Base-by-base conservation (phyloP, 352 stramenopile genomes). In the Pythium aristosporum region DNA sequence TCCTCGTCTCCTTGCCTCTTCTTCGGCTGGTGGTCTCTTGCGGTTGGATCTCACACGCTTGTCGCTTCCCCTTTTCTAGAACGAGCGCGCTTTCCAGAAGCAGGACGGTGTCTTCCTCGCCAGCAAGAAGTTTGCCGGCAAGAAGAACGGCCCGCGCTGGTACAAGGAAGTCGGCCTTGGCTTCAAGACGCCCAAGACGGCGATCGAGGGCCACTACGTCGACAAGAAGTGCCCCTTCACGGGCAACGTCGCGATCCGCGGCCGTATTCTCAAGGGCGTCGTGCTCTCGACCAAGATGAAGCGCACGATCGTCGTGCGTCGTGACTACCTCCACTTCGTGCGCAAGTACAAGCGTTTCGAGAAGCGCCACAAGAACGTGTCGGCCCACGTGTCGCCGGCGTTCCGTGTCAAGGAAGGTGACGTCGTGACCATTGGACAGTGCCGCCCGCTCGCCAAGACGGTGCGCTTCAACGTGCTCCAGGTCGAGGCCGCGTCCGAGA, bases 221-320 rank as follows among this genome's bases (percentile, higher is more conserved):
- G 97, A 99, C 93, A 99, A 99, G 89, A 99, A 99, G 91, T 99
- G 97, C 87, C 98, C 98, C 61, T 99, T 99, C 91, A 99, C 97
- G 42, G 96, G 96, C 78, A 97, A 99, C 83, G 97, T 99, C 55
- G 98, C 96, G 75, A 99, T 99, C 83, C 96, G 96, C 83, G 97
- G 97, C 79, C 92, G 96, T 86, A 99, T 96, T 70, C 84, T 99
- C 55, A 99, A 99, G 89, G 98, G 97, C 68, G 88, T 99, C 57
- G 96, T 99, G 47, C 96, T 99, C 66, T 99, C 97, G 72, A 99
- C 88, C 79, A 99, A 99, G 93, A 99, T 99, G 98, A 99, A 99
- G 81, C 93, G 97, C 82, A 99, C 98, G 53, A 97, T 99, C 76
- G 97, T 99, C 72, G 97, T 99, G 62, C 95, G 98, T 87, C 91